phyloP scores from a whole-genome alignment of 805 yeast species.

The Pichia cephalocereana region DNA sequence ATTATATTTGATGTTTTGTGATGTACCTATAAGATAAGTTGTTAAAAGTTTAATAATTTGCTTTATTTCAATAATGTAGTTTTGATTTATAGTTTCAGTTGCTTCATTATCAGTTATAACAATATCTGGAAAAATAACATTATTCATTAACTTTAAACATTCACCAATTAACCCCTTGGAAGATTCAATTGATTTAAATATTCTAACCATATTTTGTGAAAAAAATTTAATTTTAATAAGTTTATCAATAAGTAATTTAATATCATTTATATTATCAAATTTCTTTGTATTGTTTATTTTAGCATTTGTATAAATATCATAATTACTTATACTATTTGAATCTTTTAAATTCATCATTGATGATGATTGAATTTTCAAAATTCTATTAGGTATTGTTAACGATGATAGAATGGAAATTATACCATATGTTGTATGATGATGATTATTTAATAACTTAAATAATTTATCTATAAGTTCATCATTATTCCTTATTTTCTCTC shows the following conservation, averaged over 20 bases:
- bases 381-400: conserved; percentile 26
- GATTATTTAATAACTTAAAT: conserved; percentile 5
- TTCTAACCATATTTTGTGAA: conserved; percentile 11
- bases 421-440: conserved; percentile 26
- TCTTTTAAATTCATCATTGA: conserved; percentile 31
- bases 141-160: conserved; percentile 1
- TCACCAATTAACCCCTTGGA: conserved; percentile 4
- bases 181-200: conserved; percentile 5
- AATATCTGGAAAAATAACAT: conserved; percentile 5
- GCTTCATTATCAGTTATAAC: neutral
- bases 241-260: conserved; percentile 17
- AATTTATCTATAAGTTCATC: conserved; percentile 19
- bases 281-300: conserved; percentile 19
- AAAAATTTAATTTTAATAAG: conserved; percentile 11
- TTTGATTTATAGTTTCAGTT: neutral
- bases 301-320: conserved; percentile 22
- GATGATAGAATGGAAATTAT: conserved; percentile 32
- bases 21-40: conserved; percentile 27
- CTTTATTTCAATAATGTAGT: conserved; percentile 6
- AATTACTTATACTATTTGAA: conserved; percentile 21
- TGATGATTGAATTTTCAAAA: conserved; percentile 22
- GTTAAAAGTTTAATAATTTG: conserved; percentile 20
- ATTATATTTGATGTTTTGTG: conserved; percentile 18
- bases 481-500: conserved; percentile 29
- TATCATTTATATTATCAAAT: conserved; percentile 23